Percentiles rank a stretch among this genome's conserved stretches.
These are phyloP conservation scores for Hypoxylon trugodes DNA, from an alignment of 495 filamentous ascomycete genomes.

Conservation along the genomic window DNA sequence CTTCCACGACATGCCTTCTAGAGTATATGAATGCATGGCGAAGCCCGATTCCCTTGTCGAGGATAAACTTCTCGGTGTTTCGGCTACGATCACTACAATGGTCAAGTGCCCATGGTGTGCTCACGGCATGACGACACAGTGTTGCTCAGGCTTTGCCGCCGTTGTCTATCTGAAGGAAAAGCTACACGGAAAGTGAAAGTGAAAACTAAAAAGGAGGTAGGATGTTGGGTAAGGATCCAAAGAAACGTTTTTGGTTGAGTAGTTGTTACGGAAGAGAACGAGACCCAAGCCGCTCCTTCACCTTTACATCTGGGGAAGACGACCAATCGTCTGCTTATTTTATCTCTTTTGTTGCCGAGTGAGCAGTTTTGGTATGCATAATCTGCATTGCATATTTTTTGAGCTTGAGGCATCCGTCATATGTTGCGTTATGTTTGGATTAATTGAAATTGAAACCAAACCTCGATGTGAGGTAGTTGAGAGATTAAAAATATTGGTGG, in stretches of 20 bases:
- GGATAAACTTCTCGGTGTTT: conserved; percentile 56
- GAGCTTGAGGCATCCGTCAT: conserved; percentile 11
- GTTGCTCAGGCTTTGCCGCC: conserved; percentile 78
- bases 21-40: conserved; percentile 77
- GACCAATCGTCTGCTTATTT: not conserved
- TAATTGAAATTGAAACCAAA: conserved; percentile 7
- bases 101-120: conserved; percentile 81
- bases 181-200: conserved; percentile 61
- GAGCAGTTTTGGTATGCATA: conserved; percentile 6
- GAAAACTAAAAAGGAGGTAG: conserved; percentile 29
- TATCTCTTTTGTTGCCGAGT: conserved; percentile 16
- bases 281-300: conserved; percentile 4
- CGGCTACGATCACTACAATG: conserved; percentile 63
- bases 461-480: conserved; percentile 12
- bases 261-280: not conserved
- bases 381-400: conserved; percentile 22
- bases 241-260: not conserved
- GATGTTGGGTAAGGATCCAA: not conserved
- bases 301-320: not conserved
- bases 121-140: conserved; percentile 75
- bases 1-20: conserved; percentile 82
- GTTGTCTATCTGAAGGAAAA: conserved; percentile 74
- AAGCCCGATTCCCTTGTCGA: conserved; percentile 65
- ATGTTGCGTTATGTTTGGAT: conserved; percentile 17
- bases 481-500: conserved; percentile 11